Conservation (phyloP, 2,329 filamentous ascomycete species). For the Claviceps cyperi region DNA sequence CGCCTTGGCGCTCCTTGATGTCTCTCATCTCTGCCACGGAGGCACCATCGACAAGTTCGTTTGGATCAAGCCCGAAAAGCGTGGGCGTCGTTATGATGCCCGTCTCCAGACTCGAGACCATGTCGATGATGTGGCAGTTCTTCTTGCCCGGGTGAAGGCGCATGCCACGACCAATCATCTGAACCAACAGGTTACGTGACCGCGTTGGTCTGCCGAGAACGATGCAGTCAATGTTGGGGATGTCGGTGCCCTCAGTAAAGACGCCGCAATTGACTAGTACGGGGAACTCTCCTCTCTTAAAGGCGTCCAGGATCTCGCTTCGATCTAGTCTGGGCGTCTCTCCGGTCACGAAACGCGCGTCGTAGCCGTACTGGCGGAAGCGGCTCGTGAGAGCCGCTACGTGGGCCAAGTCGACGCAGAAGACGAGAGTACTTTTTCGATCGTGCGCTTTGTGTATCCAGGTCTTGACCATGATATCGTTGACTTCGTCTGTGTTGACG, state of each 20-base stretch:
- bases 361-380: conserved; percentile 65
- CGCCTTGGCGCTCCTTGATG: conserved; percentile 33
- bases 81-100: conserved; percentile 87
- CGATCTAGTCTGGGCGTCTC: conserved; percentile 59
- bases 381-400: conserved; percentile 57
- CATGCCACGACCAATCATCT: conserved; percentile 96
- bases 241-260: conserved; percentile 94
- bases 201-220: conserved; percentile 76
- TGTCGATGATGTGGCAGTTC: conserved; percentile 90
- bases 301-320: conserved; percentile 56
- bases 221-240: conserved; percentile 92
- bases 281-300: conserved; percentile 62
- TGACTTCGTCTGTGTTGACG: conserved; percentile 70
- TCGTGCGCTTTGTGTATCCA: conserved; percentile 66
- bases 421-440: conserved; percentile 77
- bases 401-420: conserved; percentile 84
- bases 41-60: conserved; percentile 56
- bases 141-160: conserved; percentile 65
- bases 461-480: conserved; percentile 70
- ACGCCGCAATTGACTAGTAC: conserved; percentile 91
- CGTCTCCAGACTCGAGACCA: conserved; percentile 72
- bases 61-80: conserved; percentile 80
- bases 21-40: conserved; percentile 46
- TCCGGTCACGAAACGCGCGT: conserved; percentile 78
- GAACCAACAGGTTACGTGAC: conserved; percentile 83